Evolutionary conservation across 2,329 filamentous ascomycete species (phyloP).

Genomic region (Waltergamsia citrina): DNA sequence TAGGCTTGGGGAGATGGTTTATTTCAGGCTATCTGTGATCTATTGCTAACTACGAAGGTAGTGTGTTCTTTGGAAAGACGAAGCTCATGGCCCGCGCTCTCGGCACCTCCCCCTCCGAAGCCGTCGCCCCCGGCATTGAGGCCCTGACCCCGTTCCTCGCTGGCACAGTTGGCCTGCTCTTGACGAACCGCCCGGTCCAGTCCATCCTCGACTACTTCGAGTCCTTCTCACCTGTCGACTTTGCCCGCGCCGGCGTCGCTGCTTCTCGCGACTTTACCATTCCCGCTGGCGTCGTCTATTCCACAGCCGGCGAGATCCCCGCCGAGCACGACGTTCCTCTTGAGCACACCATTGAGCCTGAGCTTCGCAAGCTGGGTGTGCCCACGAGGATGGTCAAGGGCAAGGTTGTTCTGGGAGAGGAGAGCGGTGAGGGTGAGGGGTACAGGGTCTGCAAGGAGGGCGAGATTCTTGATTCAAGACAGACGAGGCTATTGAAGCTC

Average conservation of each 20-base stretch:
- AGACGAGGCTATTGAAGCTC: constrained; percentile 88
- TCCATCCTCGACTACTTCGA: constrained; percentile 66
- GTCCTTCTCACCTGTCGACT: constrained; percentile 68
- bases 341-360: constrained; percentile 82
- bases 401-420: constrained; percentile 63
- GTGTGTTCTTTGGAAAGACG: constrained; percentile 97
- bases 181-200: constrained; percentile 67
- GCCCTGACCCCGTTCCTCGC: constrained; percentile 58
- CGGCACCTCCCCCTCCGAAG: constrained; percentile 66
- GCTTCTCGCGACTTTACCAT: constrained; percentile 71
- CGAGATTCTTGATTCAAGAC: constrained; percentile 76
- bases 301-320: constrained; percentile 69
- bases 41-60: constrained; percentile 22
- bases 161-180: constrained; percentile 82
- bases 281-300: constrained; percentile 74
- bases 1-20: too few relatives aligned
- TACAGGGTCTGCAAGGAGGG: constrained; percentile 81
- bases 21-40: background rate
- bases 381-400: constrained; percentile 85
- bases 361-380: constrained; percentile 79
- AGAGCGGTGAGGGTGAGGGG: constrained; percentile 40
- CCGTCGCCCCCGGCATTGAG: constrained; percentile 71
- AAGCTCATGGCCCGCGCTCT: constrained; percentile 98
- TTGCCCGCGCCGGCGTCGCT: constrained; percentile 74
- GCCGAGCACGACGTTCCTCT: constrained; percentile 77